Evolutionary conservation across 169 alveolate genomes (phyloP), one percentile per base, ranked within the genome.

Genomic region (Blepharisma undulans): DNA sequence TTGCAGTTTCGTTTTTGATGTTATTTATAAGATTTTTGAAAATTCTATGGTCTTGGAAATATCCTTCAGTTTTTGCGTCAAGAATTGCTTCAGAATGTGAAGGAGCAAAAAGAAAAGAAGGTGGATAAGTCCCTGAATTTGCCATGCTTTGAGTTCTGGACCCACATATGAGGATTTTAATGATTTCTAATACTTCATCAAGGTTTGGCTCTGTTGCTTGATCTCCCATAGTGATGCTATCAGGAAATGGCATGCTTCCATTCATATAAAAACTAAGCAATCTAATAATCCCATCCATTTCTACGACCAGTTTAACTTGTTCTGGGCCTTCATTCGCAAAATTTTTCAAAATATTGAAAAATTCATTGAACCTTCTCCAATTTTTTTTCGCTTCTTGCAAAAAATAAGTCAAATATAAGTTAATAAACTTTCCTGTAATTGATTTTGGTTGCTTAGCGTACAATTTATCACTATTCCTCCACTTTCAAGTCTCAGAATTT

Each of bases 291-390:
- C 77, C 72, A 6, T 48, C 89, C 10, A 6, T 36, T n/a, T 82
- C 89, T 21, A 36, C 34, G 0, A 82, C 71, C 14, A 82, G n/a
- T 4, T 3, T 33, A 0, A 21, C 36, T 5, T 82, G 89, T 3
- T 19, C 27, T 33, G 76, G 36, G 7, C 89, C 89, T n/a, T 33
- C 33, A 21, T 36, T 33, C 29, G 77, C 89, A 30, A 82, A 82
- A 0, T 59, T 36, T 22, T 86, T 74, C 4, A 95, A 77, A n/a
- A 93, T 95, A 29, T 76, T 72, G 92, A 95, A 93, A 76, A 90
- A 95, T 19, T 95, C 96, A 22, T 92, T 93, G 34, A 89, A 91
- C 48, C 92, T 89, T 76, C 93, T 87, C 84, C 94, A 92, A 36
- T 93, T 85, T 21, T 32, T 82, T 72, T 93, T 95, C 3, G 87